Percentiles rank a stretch among this genome's conserved stretches.
These are phyloP conservation scores for Aspergillus texensis DNA, from an alignment of 2,329 filamentous ascomycete genomes.

Conservation along the genomic window DNA sequence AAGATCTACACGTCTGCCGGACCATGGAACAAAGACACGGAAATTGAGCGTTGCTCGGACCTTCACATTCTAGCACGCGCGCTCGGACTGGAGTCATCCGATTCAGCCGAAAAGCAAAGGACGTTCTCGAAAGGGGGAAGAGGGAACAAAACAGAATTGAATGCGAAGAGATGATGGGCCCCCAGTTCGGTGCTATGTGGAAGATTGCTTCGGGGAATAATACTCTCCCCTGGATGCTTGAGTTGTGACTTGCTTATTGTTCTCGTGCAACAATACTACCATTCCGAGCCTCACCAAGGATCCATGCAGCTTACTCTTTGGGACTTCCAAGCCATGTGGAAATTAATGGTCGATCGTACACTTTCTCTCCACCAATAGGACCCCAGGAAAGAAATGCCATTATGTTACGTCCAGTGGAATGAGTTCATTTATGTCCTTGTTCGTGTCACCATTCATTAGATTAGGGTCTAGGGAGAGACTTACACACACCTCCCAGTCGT, in stretches of 20 bases:
- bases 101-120: neutral
- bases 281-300: neutral
- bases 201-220: neutral
- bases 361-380: neutral
- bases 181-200: too few relatives aligned
- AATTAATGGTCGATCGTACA: neutral
- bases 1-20: neutral
- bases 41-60: neutral
- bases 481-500: neutral
- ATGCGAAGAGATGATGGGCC: neutral
- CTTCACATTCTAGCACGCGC: neutral
- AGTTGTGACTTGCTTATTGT: neutral
- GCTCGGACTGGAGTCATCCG: neutral
- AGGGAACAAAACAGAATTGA: neutral
- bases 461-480: neutral
- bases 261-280: neutral
- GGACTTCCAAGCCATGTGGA: neutral
- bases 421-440: neutral
- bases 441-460: neutral
- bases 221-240: neutral
- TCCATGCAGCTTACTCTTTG: neutral
- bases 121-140: too few relatives aligned
- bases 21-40: neutral
- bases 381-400: neutral
- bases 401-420: neutral